Conservation (phyloP, 495 filamentous ascomycete genomes). For the Aspergillus wentii region DNA sequence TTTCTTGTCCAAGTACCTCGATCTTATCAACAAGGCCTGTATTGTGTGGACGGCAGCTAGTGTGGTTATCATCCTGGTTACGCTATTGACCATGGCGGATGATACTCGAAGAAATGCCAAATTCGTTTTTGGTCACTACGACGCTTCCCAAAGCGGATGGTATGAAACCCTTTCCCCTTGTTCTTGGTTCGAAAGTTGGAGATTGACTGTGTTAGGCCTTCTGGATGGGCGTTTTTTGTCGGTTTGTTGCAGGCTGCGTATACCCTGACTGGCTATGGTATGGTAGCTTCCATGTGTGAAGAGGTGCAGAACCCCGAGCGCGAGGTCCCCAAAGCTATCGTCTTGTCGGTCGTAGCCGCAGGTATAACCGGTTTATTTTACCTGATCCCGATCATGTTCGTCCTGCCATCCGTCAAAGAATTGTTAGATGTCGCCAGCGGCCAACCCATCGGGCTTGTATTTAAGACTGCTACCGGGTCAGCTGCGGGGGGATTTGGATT, state of each 20-base stretch:
- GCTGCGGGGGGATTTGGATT: slow-evolving; percentile 63
- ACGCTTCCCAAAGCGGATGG: slow-evolving; percentile 54
- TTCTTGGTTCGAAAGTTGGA: background rate
- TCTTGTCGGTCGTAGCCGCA: slow-evolving; percentile 65
- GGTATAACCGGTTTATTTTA: slow-evolving; percentile 66
- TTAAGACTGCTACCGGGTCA: slow-evolving; percentile 31
- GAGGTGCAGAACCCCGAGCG: slow-evolving; percentile 67
- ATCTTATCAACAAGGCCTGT: slow-evolving; percentile 63
- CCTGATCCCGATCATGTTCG: slow-evolving; percentile 61
- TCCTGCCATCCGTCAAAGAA: slow-evolving; percentile 51
- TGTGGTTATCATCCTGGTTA: slow-evolving; percentile 56
- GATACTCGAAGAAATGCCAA: slow-evolving; percentile 37
- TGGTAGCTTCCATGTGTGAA: slow-evolving; percentile 54
- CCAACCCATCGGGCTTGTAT: slow-evolving; percentile 33
- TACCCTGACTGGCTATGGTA: slow-evolving; percentile 55
- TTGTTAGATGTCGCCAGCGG: slow-evolving; percentile 56
- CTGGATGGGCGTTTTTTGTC: slow-evolving; percentile 59
- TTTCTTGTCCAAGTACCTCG: slow-evolving; percentile 52
- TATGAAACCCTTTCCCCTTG: slow-evolving; percentile 10
- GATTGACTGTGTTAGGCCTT: slow-evolving; percentile 29
- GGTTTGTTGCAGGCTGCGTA: slow-evolving; percentile 58
- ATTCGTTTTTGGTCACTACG: slow-evolving; percentile 60
- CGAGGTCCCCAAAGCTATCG: slow-evolving; percentile 67
- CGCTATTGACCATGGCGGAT: slow-evolving; percentile 54
- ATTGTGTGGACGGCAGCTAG: slow-evolving; percentile 62